A percentile compares a stretch with the other conserved stretches of the same genome.
Conservation (phyloP, 805 yeast species). For the Starmera dryadoides region DNA sequence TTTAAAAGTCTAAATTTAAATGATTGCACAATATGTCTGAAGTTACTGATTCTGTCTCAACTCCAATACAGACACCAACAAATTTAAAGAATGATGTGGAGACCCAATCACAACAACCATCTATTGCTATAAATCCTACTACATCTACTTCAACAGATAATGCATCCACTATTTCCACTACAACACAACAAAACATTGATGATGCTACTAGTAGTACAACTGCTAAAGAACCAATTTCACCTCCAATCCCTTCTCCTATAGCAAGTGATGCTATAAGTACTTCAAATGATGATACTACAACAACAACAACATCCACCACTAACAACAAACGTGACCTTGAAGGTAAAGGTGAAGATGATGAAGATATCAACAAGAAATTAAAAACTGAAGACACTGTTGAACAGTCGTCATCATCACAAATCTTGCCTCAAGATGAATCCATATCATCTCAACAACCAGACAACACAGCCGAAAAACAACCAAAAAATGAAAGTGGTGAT, state of each 20-base stretch:
- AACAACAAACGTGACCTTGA: slow-evolving; percentile 19
- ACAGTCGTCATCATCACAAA: not conserved
- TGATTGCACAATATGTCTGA: slow-evolving; percentile 1
- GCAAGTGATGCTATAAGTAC: slow-evolving; percentile 29
- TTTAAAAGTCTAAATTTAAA: no score
- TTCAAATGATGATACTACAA: not conserved
- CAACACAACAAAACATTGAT: not conserved
- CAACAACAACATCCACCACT: slow-evolving; percentile 4
- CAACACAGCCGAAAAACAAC: not conserved
- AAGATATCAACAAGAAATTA: slow-evolving; percentile 4
- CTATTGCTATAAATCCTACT: no score
- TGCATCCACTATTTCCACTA: no score
- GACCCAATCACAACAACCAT: not conserved
- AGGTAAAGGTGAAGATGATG: slow-evolving; percentile 11
- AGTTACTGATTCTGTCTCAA: slow-evolving; percentile 6
- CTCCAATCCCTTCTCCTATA: slow-evolving; percentile 36
- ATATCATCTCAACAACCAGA: slow-evolving; percentile 2
- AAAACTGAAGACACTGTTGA: not conserved
- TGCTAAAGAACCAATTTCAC: slow-evolving; percentile 33
- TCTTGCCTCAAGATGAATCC: not conserved
- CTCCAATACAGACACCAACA: slow-evolving; percentile 8
- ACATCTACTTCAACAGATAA: no score
- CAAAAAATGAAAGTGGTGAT: not conserved
- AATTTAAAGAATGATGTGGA: slow-evolving; percentile 1
- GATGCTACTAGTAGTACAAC: not conserved